Base-by-base conservation (phyloP, 2,329 filamentous ascomycete genomes). In the Fusarium pininemorale region DNA sequence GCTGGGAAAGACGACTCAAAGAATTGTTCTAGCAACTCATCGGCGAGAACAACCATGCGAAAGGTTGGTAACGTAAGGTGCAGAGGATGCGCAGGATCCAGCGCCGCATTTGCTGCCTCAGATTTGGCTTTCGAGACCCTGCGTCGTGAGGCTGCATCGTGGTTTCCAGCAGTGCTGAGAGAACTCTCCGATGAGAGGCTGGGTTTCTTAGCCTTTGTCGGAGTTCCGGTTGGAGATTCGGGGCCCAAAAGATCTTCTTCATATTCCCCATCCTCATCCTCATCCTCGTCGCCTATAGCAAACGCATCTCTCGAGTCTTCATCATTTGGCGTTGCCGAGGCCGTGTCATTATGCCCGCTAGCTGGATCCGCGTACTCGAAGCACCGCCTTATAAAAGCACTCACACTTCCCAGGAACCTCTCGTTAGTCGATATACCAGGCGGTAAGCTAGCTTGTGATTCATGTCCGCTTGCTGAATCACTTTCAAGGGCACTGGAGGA, bases 21-120 rank as follows among this genome's bases (percentile, higher is more conserved):
- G 84, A 99, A 99, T 76, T 97, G 94, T 79, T 99, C 96, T 11
- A 99, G 90, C 2, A 97, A 89, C 82, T 99, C 96, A 79, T 99
- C 96, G 48, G 96, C 96, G 13, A 99, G 90, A 15, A 99, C 94
- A 7, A 99, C 95, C 96, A 99, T 99, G 74, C 96, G 93, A 88
- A 99, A 99, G 2, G 96, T 99, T 2, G 96, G 96, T 3, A 99
- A 88, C 2, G 96, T 98, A 79, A 99, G 98, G 81, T 98, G 93
- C 2, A 99, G 88, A 12, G 96, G 96, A 73, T 97, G 96, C 32
- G 94, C 92, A 6, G 96, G 96, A 80, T 99, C 95, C 8, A 99
- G 89, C 2, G 96, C 96, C 14, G 92, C 91, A 80, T 99, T 99
- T 53, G 95, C 95, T 26, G 93, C 90, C 80, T 94, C 91, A 3